phyloP scores from a whole-genome alignment of 441 rosid species.

The Pelargonium myrrhifolium region DNA sequence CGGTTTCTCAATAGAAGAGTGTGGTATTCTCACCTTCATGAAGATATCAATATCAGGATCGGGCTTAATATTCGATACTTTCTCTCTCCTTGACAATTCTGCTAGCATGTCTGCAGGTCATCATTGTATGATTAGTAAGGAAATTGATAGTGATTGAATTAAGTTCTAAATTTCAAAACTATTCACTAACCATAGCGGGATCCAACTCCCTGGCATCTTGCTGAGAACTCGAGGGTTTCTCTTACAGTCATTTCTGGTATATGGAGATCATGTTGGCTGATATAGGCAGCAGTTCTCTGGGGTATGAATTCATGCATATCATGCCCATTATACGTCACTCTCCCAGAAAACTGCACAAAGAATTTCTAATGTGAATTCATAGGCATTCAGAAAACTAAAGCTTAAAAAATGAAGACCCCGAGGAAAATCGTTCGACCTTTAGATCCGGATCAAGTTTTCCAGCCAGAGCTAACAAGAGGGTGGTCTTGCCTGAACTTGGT shows the following conservation, averaged over 20 bases:
- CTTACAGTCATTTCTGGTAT: conserved; percentile 57
- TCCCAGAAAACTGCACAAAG: conserved; percentile 35
- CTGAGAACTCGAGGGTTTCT: conserved; percentile 50
- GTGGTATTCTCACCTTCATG: conserved; percentile 43
- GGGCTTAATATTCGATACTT: conserved; percentile 39
- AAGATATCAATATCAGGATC: conserved; percentile 51
- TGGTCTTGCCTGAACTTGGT: conserved; percentile 59
- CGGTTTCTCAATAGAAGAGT: too few species aligned
- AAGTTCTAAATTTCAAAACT: too few species aligned
- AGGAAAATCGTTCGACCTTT: conserved; percentile 21
- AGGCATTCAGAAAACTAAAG: not conserved
- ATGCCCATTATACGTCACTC: conserved; percentile 51
- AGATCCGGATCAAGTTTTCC: conserved; percentile 35
- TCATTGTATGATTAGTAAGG: too few species aligned
- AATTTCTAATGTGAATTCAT: not conserved
- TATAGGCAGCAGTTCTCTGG: conserved; percentile 16
- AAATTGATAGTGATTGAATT: not conserved
- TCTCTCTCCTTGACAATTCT: conserved; percentile 47
- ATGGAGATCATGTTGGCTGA: conserved; percentile 50
- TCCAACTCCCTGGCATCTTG: conserved; percentile 61
- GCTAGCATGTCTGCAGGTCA: conserved; percentile 35
- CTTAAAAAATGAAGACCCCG: not conserved
- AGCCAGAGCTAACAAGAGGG: conserved; percentile 16
- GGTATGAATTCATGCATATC: conserved; percentile 26
- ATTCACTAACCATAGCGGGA: conserved; percentile 37